These are phyloP conservation scores for Craspedostauros australis DNA, from an alignment of 108 stramenopile species.

Conservation along the genomic window DNA sequence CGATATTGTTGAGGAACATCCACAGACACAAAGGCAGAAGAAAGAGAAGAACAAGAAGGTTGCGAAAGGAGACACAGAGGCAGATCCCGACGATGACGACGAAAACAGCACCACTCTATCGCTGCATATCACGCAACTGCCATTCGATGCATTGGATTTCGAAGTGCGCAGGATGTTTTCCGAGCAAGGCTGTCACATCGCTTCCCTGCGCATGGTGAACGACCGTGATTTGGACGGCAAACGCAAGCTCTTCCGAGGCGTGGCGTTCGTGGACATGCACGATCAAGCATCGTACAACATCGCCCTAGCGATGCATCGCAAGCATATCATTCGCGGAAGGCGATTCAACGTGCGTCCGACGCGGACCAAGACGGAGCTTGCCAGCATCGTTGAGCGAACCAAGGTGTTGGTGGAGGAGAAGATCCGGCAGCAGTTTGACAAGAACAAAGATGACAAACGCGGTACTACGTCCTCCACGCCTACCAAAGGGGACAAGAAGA, in stretches of 20 bases:
- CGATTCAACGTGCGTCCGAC: conserved; percentile 72
- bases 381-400: conserved; percentile 59
- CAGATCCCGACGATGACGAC: conserved; percentile 24
- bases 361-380: conserved; percentile 53
- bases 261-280: conserved; percentile 71
- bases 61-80: conserved; percentile 1
- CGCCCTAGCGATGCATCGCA: conserved; percentile 40
- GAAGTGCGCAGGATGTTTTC: conserved; percentile 56
- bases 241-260: conserved; percentile 66
- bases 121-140: conserved; percentile 70
- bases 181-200: conserved; percentile 51
- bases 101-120: conserved; percentile 30
- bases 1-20: too few relatives aligned
- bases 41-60: not conserved
- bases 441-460: not conserved
- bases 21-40: not conserved
- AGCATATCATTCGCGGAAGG: conserved; percentile 42
- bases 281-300: conserved; percentile 50
- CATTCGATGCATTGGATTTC: conserved; percentile 54
- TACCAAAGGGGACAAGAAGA: not conserved
- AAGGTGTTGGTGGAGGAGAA: conserved; percentile 52
- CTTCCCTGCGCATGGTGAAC: conserved; percentile 71
- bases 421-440: conserved; percentile 25
- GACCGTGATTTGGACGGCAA: conserved; percentile 35
- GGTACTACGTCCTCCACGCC: not conserved